Conservation (phyloP, 106 monocot genomes). For the Amphibolis antarctica region DNA sequence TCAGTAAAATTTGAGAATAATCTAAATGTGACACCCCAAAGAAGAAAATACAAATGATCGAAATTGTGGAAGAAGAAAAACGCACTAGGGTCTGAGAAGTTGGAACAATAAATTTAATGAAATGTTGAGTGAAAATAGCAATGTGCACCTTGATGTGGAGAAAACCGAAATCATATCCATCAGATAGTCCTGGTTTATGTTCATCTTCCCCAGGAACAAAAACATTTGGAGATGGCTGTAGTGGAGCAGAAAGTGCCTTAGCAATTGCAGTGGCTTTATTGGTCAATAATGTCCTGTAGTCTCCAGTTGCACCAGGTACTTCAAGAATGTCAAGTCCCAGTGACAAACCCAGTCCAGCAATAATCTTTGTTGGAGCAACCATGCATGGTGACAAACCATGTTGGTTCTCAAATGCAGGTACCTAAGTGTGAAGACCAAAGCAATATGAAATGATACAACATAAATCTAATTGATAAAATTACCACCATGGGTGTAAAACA, state of each 20-base stretch:
- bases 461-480: background rate
- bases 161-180: constrained; percentile 96
- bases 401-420: constrained; percentile 50
- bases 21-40: too few relatives aligned
- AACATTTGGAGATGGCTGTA: constrained; percentile 53
- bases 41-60: too few relatives aligned
- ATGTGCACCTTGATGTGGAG: constrained; percentile 80
- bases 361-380: constrained; percentile 99
- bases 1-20: too few relatives aligned
- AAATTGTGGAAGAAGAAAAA: too few relatives aligned
- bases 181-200: constrained; percentile 40
- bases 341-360: constrained; percentile 88
- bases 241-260: constrained; percentile 79
- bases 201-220: constrained; percentile 84
- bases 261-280: constrained; percentile 82
- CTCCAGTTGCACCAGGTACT: constrained; percentile 96
- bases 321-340: constrained; percentile 90
- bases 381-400: constrained; percentile 83
- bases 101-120: too few relatives aligned
- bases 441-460: background rate
- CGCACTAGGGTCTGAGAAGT: too few relatives aligned
- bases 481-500: background rate
- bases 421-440: constrained; percentile 25
- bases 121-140: background rate
- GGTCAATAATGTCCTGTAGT: constrained; percentile 79